These are phyloP conservation scores for Stagonosporopsis tanaceti DNA, from an alignment of 2,329 filamentous ascomycete genomes.

Conservation along the genomic window DNA sequence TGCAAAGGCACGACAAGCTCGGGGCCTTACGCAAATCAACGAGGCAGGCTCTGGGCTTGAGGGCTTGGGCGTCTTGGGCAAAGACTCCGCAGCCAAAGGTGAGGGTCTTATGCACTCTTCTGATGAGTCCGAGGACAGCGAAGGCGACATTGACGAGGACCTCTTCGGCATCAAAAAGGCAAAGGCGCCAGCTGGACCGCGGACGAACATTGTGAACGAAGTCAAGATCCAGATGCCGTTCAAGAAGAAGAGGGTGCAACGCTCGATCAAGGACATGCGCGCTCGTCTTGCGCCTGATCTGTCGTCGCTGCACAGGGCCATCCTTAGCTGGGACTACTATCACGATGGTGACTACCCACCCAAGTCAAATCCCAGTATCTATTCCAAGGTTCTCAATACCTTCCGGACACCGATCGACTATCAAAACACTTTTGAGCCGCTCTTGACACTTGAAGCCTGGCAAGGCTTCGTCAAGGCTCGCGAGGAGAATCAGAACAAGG, in stretches of 20 bases:
- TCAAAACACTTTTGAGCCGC: constrained; percentile 86
- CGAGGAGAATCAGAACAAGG: constrained; percentile 80
- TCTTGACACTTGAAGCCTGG: constrained; percentile 94
- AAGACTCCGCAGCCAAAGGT: constrained; percentile 77
- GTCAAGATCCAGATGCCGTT: constrained; percentile 69
- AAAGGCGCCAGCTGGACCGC: constrained; percentile 51
- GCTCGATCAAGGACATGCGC: constrained; percentile 91
- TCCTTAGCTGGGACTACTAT: constrained; percentile 95
- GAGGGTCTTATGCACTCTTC: constrained; percentile 90
- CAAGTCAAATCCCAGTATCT: constrained; percentile 71
- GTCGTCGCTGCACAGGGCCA: constrained; percentile 80
- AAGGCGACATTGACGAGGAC: constrained; percentile 68
- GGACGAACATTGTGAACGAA: constrained; percentile 49
- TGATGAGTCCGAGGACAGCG: constrained; percentile 70
- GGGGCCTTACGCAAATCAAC: constrained; percentile 64
- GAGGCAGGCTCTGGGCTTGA: constrained; percentile 82
- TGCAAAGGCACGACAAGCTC: constrained; percentile 69
- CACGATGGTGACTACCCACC: constrained; percentile 87
- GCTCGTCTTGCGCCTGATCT: constrained; percentile 91
- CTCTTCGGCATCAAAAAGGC: constrained; percentile 67
- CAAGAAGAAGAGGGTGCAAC: constrained; percentile 80
- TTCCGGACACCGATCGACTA: constrained; percentile 82
- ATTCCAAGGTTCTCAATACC: constrained; percentile 76
- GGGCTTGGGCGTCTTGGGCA: constrained; percentile 76
- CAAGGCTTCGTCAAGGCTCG: constrained; percentile 89